A percentile compares a stretch with the other conserved stretches of the same genome.
phyloP scores from a whole-genome alignment of 345 rosid genomes.

The Gossypium longicalyx region DNA sequence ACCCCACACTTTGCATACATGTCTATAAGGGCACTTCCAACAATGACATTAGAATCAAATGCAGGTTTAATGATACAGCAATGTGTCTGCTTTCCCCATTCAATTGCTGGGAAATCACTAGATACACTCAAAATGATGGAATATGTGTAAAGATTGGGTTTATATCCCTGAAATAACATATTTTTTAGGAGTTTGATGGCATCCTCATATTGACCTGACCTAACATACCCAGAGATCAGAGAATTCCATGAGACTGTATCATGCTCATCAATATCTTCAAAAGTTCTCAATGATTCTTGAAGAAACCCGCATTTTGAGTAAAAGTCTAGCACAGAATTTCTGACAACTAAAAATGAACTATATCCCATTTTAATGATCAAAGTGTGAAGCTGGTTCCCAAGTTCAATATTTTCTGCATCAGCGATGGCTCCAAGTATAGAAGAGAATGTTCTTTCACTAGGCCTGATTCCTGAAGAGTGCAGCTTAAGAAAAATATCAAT shows the following conservation, averaged over 20 bases:
- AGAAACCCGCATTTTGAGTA: conserved; percentile 31
- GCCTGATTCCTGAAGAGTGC: conserved; percentile 21
- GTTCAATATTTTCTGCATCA: conserved; percentile 18
- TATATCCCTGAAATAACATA: conserved; percentile 26
- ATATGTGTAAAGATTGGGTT: conserved; percentile 24
- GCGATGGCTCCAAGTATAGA: conserved; percentile 31
- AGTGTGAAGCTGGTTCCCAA: conserved; percentile 32
- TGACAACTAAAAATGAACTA: conserved; percentile 18
- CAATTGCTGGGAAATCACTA: conserved; percentile 23
- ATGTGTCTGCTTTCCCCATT: conserved; percentile 36
- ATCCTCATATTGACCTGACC: conserved; percentile 21
- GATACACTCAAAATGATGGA: conserved; percentile 26
- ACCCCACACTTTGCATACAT: conserved; percentile 39
- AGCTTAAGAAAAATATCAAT: conserved; percentile 26
- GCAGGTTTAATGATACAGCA: conserved; percentile 32
- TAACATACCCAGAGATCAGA: conserved; percentile 25
- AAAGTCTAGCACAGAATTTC: conserved; percentile 29
- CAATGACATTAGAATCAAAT: conserved; percentile 26
- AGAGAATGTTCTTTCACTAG: conserved; percentile 28
- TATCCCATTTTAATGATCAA: conserved; percentile 31
- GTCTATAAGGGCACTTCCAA: conserved; percentile 30
- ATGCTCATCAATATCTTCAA: conserved; percentile 26
- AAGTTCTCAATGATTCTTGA: conserved; percentile 21
- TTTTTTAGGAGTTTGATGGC: conserved; percentile 21
- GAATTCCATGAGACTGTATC: conserved; percentile 38